A percentile compares a stretch with the other conserved stretches of the same genome.
Evolutionary conservation across 192 early-diverging fungal species (phyloP).

Genomic region (Rhizophagus prolifer): DNA sequence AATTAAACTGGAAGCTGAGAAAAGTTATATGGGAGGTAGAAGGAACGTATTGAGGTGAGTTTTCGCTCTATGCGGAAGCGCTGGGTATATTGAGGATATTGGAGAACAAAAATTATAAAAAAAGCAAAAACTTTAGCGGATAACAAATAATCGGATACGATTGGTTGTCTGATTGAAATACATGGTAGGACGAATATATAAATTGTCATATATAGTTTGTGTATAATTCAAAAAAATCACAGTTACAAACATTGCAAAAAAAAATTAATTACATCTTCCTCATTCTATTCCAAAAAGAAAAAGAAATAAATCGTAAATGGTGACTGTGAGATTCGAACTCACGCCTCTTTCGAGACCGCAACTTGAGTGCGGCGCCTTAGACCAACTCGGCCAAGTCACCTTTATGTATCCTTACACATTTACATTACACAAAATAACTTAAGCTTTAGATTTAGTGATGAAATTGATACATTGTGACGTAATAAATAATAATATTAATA

Average conservation of each 20-base stretch:
- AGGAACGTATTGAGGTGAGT: slow-evolving; percentile 27
- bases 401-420: background rate
- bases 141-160: background rate
- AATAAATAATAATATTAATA: too few species aligned
- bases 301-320: slow-evolving; percentile 26
- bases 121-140: background rate
- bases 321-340: slow-evolving; percentile 70
- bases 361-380: slow-evolving; percentile 81
- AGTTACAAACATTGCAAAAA: background rate
- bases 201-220: background rate
- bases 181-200: slow-evolving; percentile 11
- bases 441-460: too few species aligned
- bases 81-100: background rate
- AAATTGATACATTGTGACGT: too few species aligned
- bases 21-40: background rate
- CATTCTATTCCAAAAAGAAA: background rate
- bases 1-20: background rate
- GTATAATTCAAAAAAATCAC: background rate
- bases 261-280: background rate
- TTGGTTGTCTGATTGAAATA: background rate
- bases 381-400: slow-evolving; percentile 68
- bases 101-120: slow-evolving; percentile 1
- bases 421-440: too few species aligned
- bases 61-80: slow-evolving; percentile 3
- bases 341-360: slow-evolving; percentile 80